A percentile compares a stretch with the other conserved stretches of the same genome.
These are phyloP conservation scores for Incumbomyces delicatus DNA, from an alignment of 2,329 filamentous ascomycete species.

Conservation along the genomic window DNA sequence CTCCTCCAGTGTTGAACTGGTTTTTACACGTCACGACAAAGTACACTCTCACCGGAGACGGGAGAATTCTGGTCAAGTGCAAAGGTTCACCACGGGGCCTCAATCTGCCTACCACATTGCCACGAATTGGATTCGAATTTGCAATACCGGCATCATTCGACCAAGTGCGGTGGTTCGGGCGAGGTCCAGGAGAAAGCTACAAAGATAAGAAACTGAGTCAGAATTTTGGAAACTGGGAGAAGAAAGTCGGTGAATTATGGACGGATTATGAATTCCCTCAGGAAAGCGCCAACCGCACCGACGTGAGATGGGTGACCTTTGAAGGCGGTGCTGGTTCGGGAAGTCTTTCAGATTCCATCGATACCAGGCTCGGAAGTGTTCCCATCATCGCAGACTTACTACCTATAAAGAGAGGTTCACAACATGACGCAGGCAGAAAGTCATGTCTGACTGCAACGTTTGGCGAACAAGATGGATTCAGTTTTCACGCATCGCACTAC, in stretches of 20 bases:
- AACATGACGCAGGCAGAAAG: neutral
- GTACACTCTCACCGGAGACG: slow-evolving; percentile 22
- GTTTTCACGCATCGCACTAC: slow-evolving; percentile 50
- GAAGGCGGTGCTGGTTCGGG: neutral
- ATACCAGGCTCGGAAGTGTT: neutral
- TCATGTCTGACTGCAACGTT: neutral
- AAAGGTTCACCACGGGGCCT: slow-evolving; percentile 7
- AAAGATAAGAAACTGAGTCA: slow-evolving; percentile 55
- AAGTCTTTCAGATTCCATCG: neutral
- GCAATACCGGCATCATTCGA: slow-evolving; percentile 40
- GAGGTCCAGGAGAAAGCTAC: slow-evolving; percentile 57
- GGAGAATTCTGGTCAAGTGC: slow-evolving; percentile 39
- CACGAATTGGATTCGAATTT: slow-evolving; percentile 53
- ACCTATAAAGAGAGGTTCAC: neutral
- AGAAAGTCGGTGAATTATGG: slow-evolving; percentile 38
- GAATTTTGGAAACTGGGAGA: slow-evolving; percentile 42
- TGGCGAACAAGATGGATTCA: slow-evolving; percentile 29
- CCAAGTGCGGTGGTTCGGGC: slow-evolving; percentile 50
- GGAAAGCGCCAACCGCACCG: slow-evolving; percentile 56
- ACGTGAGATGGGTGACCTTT: slow-evolving; percentile 46
- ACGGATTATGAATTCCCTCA: slow-evolving; percentile 58
- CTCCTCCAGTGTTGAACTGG: slow-evolving; percentile 55
- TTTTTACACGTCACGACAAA: slow-evolving; percentile 34
- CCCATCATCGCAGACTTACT: neutral
- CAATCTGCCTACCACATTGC: slow-evolving; percentile 30